A percentile compares a stretch with the other conserved stretches of the same genome.
phyloP scores from a whole-genome alignment of 257 asterid species.

The Penstemon newberryi region DNA sequence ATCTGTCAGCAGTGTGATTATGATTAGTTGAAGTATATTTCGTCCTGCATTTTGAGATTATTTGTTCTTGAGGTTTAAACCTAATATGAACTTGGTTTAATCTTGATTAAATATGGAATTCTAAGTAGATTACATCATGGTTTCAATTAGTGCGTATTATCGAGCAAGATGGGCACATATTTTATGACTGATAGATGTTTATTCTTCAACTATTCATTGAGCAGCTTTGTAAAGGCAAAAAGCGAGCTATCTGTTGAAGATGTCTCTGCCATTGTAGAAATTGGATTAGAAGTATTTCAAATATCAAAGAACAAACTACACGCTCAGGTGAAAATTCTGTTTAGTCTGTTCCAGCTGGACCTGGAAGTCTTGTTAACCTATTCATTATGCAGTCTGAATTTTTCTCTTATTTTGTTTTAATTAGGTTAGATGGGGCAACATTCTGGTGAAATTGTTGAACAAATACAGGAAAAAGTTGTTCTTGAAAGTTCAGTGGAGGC shows the following conservation, averaged over 20 bases:
- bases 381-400: slow-evolving; percentile 33
- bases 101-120: slow-evolving; percentile 18
- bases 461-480: slow-evolving; percentile 78
- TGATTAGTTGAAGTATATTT: slow-evolving; percentile 11
- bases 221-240: slow-evolving; percentile 88
- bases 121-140: neutral
- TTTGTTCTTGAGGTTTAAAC: slow-evolving; percentile 12
- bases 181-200: slow-evolving; percentile 32
- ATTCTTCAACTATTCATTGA: slow-evolving; percentile 26
- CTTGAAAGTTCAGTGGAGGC: slow-evolving; percentile 85
- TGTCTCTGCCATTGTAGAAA: slow-evolving; percentile 59
- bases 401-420: slow-evolving; percentile 34
- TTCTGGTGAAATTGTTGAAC: slow-evolving; percentile 77
- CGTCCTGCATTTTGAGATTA: slow-evolving; percentile 25
- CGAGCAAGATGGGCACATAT: slow-evolving; percentile 17
- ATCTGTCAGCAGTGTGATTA: slow-evolving; percentile 13
- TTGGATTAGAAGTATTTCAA: slow-evolving; percentile 74
- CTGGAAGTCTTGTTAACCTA: slow-evolving; percentile 15
- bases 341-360: slow-evolving; percentile 23
- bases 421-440: slow-evolving; percentile 97
- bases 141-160: slow-evolving; percentile 15
- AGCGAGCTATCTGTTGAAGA: slow-evolving; percentile 81
- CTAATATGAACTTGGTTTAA: slow-evolving; percentile 3
- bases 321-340: slow-evolving; percentile 63
- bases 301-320: slow-evolving; percentile 70